phyloP scores from a whole-genome alignment of 2,329 filamentous ascomycete species.

The Scedosporium boydii region DNA sequence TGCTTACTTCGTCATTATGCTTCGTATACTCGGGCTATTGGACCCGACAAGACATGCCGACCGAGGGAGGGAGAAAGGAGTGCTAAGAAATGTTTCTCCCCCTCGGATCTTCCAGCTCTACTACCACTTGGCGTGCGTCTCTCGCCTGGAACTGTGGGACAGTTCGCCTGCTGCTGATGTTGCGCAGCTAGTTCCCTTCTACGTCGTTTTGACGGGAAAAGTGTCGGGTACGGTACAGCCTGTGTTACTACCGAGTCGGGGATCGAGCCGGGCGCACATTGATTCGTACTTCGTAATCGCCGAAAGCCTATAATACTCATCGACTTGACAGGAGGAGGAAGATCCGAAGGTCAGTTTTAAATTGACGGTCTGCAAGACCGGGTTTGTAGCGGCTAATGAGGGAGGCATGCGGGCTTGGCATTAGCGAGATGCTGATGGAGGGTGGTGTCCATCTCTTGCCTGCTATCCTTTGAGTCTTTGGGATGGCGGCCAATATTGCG shows the following conservation, averaged over 20 bases:
- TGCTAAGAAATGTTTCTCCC: not conserved
- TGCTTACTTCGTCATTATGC: not conserved
- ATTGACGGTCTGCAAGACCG: not conserved
- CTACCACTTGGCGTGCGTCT: not conserved
- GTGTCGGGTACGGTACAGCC: not conserved
- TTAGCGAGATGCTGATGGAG: not conserved
- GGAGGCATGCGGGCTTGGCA: not conserved
- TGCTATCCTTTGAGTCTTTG: not conserved
- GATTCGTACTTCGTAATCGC: not conserved
- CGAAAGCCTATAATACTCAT: not conserved
- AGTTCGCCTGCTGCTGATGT: too few relatives aligned
- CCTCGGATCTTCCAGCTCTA: not conserved
- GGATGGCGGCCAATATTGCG: not conserved
- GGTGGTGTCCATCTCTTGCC: not conserved
- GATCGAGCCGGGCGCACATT: not conserved
- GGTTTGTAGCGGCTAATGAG: not conserved
- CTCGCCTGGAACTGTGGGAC: not conserved
- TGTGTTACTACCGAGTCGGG: not conserved
- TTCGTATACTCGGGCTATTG: not conserved
- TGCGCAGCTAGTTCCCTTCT: not conserved
- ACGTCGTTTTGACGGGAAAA: not conserved
- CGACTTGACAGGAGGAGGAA: not conserved
- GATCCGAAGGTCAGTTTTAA: not conserved
- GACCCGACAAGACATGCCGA: not conserved
- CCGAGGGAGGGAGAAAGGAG: not conserved